phyloP scores from a whole-genome alignment of 805 yeast genomes.

The Zygoascus flipseniorum region DNA sequence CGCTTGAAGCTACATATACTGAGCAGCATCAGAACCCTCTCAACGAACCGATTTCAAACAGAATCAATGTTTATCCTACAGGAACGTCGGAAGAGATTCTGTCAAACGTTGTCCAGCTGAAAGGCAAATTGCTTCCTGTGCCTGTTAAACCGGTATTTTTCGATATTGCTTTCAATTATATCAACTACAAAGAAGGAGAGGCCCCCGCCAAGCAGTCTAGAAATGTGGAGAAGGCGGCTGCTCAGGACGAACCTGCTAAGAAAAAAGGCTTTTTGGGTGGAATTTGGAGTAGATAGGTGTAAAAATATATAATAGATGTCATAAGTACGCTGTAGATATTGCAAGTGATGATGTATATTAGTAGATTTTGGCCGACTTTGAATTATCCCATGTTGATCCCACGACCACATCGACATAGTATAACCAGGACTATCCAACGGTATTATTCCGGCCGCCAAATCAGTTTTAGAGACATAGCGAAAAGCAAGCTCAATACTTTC shows the following conservation, averaged over 20 bases:
- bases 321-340: not conserved
- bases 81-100: slow-evolving; percentile 21
- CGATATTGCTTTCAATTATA: slow-evolving; percentile 81
- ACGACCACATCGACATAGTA: not conserved
- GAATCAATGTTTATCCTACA: slow-evolving; percentile 34
- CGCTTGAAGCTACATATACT: not conserved
- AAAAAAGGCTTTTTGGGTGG: slow-evolving; percentile 64
- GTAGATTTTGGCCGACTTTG: not conserved
- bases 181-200: slow-evolving; percentile 34
- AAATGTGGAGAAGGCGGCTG: not conserved
- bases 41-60: slow-evolving; percentile 32
- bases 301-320: not conserved
- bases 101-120: slow-evolving; percentile 25
- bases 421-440: not conserved
- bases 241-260: slow-evolving; percentile 27
- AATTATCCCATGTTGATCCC: not conserved
- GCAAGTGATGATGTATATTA: not conserved
- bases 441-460: not conserved
- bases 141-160: slow-evolving; percentile 83
- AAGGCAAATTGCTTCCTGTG: slow-evolving; percentile 43
- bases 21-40: slow-evolving; percentile 1
- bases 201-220: not conserved
- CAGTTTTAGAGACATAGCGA: not conserved
- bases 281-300: slow-evolving; percentile 12
- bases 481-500: not conserved